These are phyloP conservation scores for Canariomyces notabilis DNA, from an alignment of 2,329 filamentous ascomycete genomes.

Conservation along the genomic window DNA sequence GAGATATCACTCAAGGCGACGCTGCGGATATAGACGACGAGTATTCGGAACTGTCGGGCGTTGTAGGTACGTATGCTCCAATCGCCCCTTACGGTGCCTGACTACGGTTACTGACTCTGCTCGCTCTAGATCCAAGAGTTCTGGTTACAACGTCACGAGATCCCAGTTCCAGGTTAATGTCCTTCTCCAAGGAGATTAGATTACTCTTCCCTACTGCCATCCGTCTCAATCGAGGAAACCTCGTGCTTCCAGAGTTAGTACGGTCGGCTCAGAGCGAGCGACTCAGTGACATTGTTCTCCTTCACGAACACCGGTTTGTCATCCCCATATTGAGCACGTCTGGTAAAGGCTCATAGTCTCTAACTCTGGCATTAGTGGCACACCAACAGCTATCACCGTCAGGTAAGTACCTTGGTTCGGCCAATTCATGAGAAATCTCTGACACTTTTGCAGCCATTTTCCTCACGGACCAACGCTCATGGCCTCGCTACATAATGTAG, in stretches of 20 bases:
- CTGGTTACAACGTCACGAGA: constrained; percentile 88
- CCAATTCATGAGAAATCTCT: neutral
- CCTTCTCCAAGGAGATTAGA: constrained; percentile 76
- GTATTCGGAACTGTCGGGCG: constrained; percentile 83
- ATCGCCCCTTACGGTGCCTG: neutral
- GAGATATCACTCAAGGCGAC: constrained; percentile 62
- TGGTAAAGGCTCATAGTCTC: neutral
- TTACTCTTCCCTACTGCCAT: constrained; percentile 26
- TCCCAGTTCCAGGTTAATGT: constrained; percentile 75
- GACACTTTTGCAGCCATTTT: constrained; percentile 56
- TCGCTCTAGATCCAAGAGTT: constrained; percentile 53
- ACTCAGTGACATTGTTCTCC: constrained; percentile 76
- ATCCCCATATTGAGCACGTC: neutral
- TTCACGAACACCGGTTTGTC: constrained; percentile 85
- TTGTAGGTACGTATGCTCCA: constrained; percentile 59
- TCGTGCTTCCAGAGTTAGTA: constrained; percentile 81
- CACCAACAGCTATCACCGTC: constrained; percentile 78
- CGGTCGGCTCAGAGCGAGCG: constrained; percentile 74
- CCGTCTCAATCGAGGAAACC: constrained; percentile 77
- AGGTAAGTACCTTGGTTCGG: constrained; percentile 29
- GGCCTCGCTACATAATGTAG: constrained; percentile 84
- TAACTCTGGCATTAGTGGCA: constrained; percentile 12
- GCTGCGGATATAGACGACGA: constrained; percentile 79
- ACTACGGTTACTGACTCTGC: neutral
- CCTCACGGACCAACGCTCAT: constrained; percentile 83